Conservation (phyloP, 177 flowering plant genomes). For the Tripterygium wilfordii region DNA sequence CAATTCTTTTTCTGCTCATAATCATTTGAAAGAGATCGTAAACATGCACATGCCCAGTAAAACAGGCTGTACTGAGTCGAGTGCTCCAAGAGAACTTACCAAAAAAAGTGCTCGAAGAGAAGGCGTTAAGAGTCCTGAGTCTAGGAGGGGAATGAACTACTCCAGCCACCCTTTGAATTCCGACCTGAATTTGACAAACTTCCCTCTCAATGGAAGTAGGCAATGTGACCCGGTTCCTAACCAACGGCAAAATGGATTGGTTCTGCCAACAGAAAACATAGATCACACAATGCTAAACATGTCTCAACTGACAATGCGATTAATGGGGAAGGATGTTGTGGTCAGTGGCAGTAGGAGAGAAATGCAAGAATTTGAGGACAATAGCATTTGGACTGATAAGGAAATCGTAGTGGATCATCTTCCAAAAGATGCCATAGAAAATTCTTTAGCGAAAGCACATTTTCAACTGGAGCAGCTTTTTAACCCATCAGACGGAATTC, state of each 20-base stretch:
- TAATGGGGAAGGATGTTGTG: slow-evolving; percentile 73
- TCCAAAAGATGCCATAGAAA: slow-evolving; percentile 5
- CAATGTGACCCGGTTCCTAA: slow-evolving; percentile 19
- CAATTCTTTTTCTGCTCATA: slow-evolving; percentile 20
- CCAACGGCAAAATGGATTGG: slow-evolving; percentile 12
- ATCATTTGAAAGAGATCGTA: slow-evolving; percentile 9
- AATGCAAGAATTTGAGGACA: slow-evolving; percentile 25
- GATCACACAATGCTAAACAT: slow-evolving; percentile 10
- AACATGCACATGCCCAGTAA: slow-evolving; percentile 15
- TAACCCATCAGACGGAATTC: slow-evolving; percentile 14
- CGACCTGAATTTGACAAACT: slow-evolving; percentile 18
- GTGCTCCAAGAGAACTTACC: no score
- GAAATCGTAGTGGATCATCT: slow-evolving; percentile 31
- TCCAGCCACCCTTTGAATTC: slow-evolving; percentile 16
- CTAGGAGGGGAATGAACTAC: slow-evolving; percentile 10
- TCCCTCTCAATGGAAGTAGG: slow-evolving; percentile 11
- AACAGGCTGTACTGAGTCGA: slow-evolving; percentile 11
- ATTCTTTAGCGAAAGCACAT: slow-evolving; percentile 12
- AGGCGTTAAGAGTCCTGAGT: slow-evolving; percentile 10
- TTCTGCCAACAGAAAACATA: slow-evolving; percentile 13
- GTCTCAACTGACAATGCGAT: slow-evolving; percentile 47
- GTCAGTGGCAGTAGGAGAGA: slow-evolving; percentile 34
- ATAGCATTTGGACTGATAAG: slow-evolving; percentile 41
- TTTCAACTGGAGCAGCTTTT: slow-evolving; percentile 20
- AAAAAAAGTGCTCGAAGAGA: slow-evolving; percentile 14